A percentile compares a stretch with the other conserved stretches of the same genome.
These are phyloP conservation scores for Cutaneotrichosporon mucoides DNA, from an alignment of 1,284 basidiomycete genomes.

Conservation along the genomic window DNA sequence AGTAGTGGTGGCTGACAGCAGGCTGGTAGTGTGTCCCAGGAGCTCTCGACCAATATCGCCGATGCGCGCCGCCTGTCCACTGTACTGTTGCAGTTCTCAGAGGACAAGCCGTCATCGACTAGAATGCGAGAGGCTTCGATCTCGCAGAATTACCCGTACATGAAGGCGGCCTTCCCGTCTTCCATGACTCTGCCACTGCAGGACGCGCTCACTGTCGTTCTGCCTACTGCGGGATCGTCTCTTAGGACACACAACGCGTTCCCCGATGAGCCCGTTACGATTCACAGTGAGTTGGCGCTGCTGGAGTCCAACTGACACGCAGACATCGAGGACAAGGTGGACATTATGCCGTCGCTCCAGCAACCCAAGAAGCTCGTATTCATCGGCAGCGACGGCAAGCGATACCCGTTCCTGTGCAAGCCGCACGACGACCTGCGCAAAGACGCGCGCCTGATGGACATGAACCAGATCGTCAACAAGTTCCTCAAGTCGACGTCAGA, in stretches of 20 bases:
- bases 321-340: slow-evolving; percentile 67
- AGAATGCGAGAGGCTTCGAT: slow-evolving; percentile 29
- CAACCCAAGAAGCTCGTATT: slow-evolving; percentile 91
- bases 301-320: not conserved
- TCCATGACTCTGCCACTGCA: slow-evolving; percentile 84
- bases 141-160: slow-evolving; percentile 56
- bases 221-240: slow-evolving; percentile 68
- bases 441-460: slow-evolving; percentile 96
- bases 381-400: slow-evolving; percentile 72
- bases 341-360: slow-evolving; percentile 89
- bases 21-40: not conserved
- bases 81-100: slow-evolving; percentile 36
- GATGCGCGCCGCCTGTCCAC: slow-evolving; percentile 37
- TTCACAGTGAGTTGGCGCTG: slow-evolving; percentile 57
- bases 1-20: not conserved
- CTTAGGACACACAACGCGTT: slow-evolving; percentile 75
- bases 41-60: slow-evolving; percentile 33
- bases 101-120: slow-evolving; percentile 35
- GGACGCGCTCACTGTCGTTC: slow-evolving; percentile 81
- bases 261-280: slow-evolving; percentile 69
- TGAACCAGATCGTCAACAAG: slow-evolving; percentile 98
- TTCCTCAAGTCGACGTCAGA: slow-evolving; percentile 90
- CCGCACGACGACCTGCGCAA: slow-evolving; percentile 97
- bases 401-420: slow-evolving; percentile 92
- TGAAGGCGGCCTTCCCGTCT: slow-evolving; percentile 61